Base-by-base conservation (phyloP, 441 rosid genomes). In the Theobroma grandiflorum region DNA sequence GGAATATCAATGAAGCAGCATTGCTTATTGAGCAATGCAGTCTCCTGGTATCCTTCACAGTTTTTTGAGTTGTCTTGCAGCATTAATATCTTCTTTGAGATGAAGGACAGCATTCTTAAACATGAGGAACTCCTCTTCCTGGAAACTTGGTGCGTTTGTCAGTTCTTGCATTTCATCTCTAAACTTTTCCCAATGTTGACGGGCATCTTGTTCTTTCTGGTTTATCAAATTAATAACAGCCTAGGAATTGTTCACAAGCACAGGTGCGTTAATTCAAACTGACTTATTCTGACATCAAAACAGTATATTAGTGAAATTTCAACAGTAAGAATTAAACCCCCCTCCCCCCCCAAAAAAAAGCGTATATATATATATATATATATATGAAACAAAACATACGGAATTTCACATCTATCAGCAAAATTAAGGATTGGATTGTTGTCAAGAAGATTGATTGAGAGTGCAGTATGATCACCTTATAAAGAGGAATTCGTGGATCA, bases 401-500 rank as follows among this genome's bases (percentile, higher is more conserved):
- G 42, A 40, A 40, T 6, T 40, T 40, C 6, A 3, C 42, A 40
- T 3, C 42, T 6, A 40, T 40, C 6, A n/a, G n/a, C n/a, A n/a
- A n/a, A n/a, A n/a, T n/a, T 40, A 6, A 40, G 42, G 42, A 40
- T 40, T 3, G 42, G 2, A 40, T 40, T 3, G 6, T 40, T 40
- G 6, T 40, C 42, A 40, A 40, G 49, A 45, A 45, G 49, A 45
- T 45, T 45, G 2, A 45, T 6, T 8, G 8, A 10, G 7, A 45
- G 5, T 40, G 42, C 10, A 45, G 49, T 33, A 8, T 20, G 2
- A 74, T 84, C 66, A 83, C 97, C 94, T 85, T 86, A 79, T 86
- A 88, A 6, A 91, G 84, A 33, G 93, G 94, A 40, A 86, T 87
- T 61, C 94, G 82, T 11, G 89, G 91, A 84, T 91, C 94, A n/a